Evolutionary conservation across 2,329 filamentous ascomycete genomes (phyloP), one percentile per base, ranked within the genome.

Genomic region (Apiospora arundinis): DNA sequence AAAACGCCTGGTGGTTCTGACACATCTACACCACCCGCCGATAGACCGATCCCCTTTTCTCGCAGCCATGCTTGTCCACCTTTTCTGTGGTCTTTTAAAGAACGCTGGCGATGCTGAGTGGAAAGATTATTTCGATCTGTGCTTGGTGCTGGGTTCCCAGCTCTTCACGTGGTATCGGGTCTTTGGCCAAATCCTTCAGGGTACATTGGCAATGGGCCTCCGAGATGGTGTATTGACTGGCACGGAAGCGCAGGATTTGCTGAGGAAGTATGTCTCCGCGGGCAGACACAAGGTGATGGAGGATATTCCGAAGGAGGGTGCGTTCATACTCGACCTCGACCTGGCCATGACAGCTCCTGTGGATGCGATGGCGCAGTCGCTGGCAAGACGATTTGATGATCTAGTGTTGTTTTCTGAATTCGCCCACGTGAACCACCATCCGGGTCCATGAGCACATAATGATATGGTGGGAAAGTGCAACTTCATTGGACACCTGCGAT

Each of bases 321-420:
- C 52, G 2, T 52, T 56, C 32, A 23, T 37, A 46, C 67, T 69
- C 25, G 67, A 69, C 23, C 67, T 69, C 67, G 67, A 69, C 32
- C 23, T 52, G 28, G 46, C 25, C 45, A 69, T 52, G 67, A 69
- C 67, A n/a, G 46, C 48, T 21, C 46, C 44, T 2, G 23, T 28
- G 48, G 67, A 52, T 7, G 67, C 67, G 9, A 40, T 40, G 25
- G 23, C 67, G 44, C 25, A 69, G 9, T 46, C 46, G 21, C 37
- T 69, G 44, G 67, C 44, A 23, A 18, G 32, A 21, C 25, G 7
- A 14, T 69, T 69, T 40, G 67, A 69, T 18, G 67, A 69, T 21
- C 45, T 69, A 7, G 46, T 40, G 45, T 37, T 69, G 25, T 69
- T 69, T n/a, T 40, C 25, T 2, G 67, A 69, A 32, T 69, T 48